Conservation (phyloP, 768 basidiomycete species). For the Tremella fuciformis region DNA sequence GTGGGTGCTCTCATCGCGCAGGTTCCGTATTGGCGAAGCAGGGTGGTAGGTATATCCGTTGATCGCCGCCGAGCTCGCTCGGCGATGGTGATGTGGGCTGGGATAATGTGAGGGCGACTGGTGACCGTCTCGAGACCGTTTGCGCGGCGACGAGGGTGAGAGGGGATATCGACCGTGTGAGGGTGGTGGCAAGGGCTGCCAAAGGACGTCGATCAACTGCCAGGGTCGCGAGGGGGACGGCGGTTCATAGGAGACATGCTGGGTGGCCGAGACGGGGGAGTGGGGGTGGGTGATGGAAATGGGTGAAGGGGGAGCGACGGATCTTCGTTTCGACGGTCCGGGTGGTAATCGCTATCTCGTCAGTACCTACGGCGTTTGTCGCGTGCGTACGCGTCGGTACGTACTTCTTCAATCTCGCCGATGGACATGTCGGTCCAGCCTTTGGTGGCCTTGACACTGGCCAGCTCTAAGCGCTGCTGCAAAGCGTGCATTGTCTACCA, state of each 20-base stretch:
- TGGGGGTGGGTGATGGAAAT: constrained; percentile 19
- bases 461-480: constrained; percentile 44
- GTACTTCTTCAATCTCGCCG: constrained; percentile 40
- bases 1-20: not conserved
- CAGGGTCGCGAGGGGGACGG: constrained; percentile 44
- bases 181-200: constrained; percentile 47
- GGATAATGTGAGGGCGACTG: constrained; percentile 9
- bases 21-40: not conserved
- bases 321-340: constrained; percentile 21
- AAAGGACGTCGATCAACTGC: constrained; percentile 47
- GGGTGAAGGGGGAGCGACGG: constrained; percentile 11
- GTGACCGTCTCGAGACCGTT: constrained; percentile 28
- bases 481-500: constrained; percentile 37
- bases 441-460: constrained; percentile 41
- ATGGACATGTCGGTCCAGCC: constrained; percentile 45
- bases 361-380: not conserved
- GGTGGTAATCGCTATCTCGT: constrained; percentile 25
- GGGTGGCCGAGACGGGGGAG: constrained; percentile 12
- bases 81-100: constrained; percentile 8
- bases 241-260: constrained; percentile 31
- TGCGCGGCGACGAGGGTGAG: constrained; percentile 32
- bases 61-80: not conserved
- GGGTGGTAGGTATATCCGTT: constrained; percentile 4
- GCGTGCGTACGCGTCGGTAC: not conserved
- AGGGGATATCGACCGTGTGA: constrained; percentile 20